Base-by-base conservation (phyloP, 768 basidiomycete species). In the Boletus bicolor region DNA sequence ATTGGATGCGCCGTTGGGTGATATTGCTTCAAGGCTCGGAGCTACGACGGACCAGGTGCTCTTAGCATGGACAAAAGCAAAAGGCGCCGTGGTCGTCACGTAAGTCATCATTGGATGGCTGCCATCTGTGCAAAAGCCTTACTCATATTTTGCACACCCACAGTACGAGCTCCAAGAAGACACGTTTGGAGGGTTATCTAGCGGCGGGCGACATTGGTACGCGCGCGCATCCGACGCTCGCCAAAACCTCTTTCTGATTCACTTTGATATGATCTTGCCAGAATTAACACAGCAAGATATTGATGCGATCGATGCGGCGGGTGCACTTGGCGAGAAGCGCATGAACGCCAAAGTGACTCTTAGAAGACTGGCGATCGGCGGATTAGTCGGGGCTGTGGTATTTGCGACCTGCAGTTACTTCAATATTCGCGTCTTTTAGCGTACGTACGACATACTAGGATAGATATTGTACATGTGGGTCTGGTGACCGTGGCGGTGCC, bases 1-100 rank as follows among this genome's bases (percentile, higher is more conserved):
- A 3, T 73, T 89, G 10, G 86, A 87, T 62, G 76, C 70, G 24
- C 84, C 85, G 0, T 68, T 89, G 43, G 72, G 75, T 36, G 68
- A 72, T 15, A 84, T 88, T 36, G 81, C 85, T 0, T 64, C 73
- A 9, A 73, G 79, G 7, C 75, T 82, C 24, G 72, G 75, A 8
- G 81, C 77, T 17, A 79, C 79, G 3, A 72, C 79, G 2, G 87
- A 88, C 32, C 88, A 91, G 65, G 79, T 89, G 9, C 73, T 90
- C 5, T 75, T 89, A 8, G 85, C 86, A 1, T 89, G 88, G 88
- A 78, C 81, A 5, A 87, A 83, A 64, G 75, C 80, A 7, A 89
- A 91, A 66, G 85, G 82, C 10, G 81, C 80, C 0, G 80, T 87
- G 5, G 78, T 79, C 26, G 77, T 88, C 59, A 89, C 85, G 82